These are phyloP conservation scores for Medicago lupulina DNA, from an alignment of 306 rosid species.

Conservation along the genomic window DNA sequence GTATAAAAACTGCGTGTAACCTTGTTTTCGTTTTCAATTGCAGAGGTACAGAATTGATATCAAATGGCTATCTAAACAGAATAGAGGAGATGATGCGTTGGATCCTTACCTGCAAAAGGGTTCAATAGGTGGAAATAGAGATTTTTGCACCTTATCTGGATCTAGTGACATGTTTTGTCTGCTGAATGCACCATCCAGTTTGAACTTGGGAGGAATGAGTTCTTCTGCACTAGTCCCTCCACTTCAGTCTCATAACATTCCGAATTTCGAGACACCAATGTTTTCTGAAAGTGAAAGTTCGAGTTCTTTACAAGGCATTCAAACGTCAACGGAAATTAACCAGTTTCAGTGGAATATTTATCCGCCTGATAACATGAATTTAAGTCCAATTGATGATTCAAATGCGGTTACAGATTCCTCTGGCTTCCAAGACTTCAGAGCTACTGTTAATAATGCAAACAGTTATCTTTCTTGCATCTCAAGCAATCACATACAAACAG, in stretches of 20 bases:
- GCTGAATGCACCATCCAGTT: constrained; percentile 57
- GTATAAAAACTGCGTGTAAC: constrained; percentile 9
- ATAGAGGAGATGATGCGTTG: constrained; percentile 48
- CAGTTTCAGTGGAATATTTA: constrained; percentile 53
- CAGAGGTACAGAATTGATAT: constrained; percentile 78
- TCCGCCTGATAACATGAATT: constrained; percentile 41
- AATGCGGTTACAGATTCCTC: background rate
- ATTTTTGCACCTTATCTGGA: constrained; percentile 50
- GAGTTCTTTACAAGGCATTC: constrained; percentile 48
- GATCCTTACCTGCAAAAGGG: constrained; percentile 55
- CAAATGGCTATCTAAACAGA: constrained; percentile 55
- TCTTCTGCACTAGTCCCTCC: constrained; percentile 55
- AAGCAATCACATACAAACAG: constrained; percentile 38
- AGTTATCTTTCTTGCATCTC: background rate
- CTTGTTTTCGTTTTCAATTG: constrained; percentile 36
- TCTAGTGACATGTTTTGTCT: constrained; percentile 54
- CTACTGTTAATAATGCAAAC: background rate
- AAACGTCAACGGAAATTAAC: constrained; percentile 48
- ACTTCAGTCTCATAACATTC: constrained; percentile 51
- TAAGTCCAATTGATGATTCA: constrained; percentile 40
- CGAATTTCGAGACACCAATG: constrained; percentile 36
- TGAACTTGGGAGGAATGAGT: constrained; percentile 55
- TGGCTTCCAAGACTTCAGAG: background rate
- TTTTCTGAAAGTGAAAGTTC: constrained; percentile 58
- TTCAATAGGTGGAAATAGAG: constrained; percentile 59